Evolutionary conservation across 768 basidiomycete genomes (phyloP), one percentile per base, ranked within the genome.

Genomic region (Amanita pallidorosea): DNA sequence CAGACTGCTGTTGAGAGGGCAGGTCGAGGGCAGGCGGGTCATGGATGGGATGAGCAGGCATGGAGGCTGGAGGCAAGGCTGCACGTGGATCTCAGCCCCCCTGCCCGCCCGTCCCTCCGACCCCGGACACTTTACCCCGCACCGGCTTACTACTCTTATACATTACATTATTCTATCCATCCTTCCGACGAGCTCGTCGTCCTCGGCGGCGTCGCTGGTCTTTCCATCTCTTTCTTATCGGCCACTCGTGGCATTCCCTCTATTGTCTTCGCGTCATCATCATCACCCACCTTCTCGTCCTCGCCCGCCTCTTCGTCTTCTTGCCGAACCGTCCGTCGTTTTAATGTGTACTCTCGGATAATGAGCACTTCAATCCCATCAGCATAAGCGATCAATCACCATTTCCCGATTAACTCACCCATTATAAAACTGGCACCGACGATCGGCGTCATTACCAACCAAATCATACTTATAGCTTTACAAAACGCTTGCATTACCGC

Each of bases 381-480:
- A 47, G 36, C 46, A 31, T 51, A 27, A 47, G 43, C 42, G 37
- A 50, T 45, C 51, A 43, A 49, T 20, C 17, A 42, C 9, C 18
- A 34, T 35, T 33, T 17, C 18, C 17, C 49, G 48, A 44, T 37
- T 35, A 12, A 57, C 72, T 58, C 52, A 76, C 75, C 65, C 66
- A 76, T 67, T 25, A 84, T 55, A 56, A 85, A 71, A 23, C 73
- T 69, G 37, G 69, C 67, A 11, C 76, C 80, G 6, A 76, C 47
- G 23, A 86, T 65, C 0, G 79, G 81, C 8, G 80, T 80, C 62
- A 70, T 71, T 7, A 81, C 79, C 18, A 84, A 54, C 83, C 85
- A 88, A 20, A 88, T 79, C 42, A 60, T 67, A 55, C 73, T 72
- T 35, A 88, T 79, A 3, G 83, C 78, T 27, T 70, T 68, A 12